A percentile compares a stretch with the other conserved stretches of the same genome.
These are phyloP conservation scores for Ophiostoma perfectum DNA, from an alignment of 2,329 filamentous ascomycete genomes.

Conservation along the genomic window DNA sequence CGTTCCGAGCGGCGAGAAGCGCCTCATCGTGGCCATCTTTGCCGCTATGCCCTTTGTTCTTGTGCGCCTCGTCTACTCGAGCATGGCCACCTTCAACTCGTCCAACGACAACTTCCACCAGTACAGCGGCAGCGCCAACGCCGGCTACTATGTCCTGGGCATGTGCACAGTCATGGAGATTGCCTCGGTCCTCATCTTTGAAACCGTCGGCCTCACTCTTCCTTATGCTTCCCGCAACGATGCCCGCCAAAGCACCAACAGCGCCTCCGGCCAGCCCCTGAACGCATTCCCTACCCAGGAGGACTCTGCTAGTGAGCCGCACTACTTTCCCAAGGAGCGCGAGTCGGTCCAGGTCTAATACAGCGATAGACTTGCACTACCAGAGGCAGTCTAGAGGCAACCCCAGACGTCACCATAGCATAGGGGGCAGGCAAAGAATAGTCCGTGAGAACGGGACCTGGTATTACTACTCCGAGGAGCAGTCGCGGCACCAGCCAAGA, in stretches of 20 bases:
- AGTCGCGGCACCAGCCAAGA: background rate
- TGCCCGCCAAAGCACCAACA: background rate
- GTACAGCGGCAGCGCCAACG: slow-evolving; percentile 36
- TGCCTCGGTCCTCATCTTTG: slow-evolving; percentile 40
- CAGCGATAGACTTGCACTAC: background rate
- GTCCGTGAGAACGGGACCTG: background rate
- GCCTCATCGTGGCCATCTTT: slow-evolving; percentile 40
- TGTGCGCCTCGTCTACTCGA: slow-evolving; percentile 45
- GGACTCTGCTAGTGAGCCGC: background rate
- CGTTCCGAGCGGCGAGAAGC: slow-evolving; percentile 42
- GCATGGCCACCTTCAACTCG: slow-evolving; percentile 39
- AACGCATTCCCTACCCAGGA: slow-evolving; percentile 6
- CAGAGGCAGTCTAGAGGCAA: background rate
- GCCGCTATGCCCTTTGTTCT: slow-evolving; percentile 45
- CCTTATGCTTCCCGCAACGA: slow-evolving; percentile 26
- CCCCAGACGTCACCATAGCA: background rate
- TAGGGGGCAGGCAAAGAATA: background rate
- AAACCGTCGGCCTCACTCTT: slow-evolving; percentile 35
- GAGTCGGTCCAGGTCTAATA: slow-evolving; percentile 14
- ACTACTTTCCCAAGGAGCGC: slow-evolving; percentile 15
- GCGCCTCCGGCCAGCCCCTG: slow-evolving; percentile 14
- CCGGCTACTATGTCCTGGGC: slow-evolving; percentile 36
- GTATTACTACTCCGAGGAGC: background rate
- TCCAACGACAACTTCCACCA: slow-evolving; percentile 40
- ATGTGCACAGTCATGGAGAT: slow-evolving; percentile 50